Percentiles rank a stretch among this genome's conserved stretches.
Evolutionary conservation across 1,284 basidiomycete genomes (phyloP).

Genomic region (Porogramme epimiltina): DNA sequence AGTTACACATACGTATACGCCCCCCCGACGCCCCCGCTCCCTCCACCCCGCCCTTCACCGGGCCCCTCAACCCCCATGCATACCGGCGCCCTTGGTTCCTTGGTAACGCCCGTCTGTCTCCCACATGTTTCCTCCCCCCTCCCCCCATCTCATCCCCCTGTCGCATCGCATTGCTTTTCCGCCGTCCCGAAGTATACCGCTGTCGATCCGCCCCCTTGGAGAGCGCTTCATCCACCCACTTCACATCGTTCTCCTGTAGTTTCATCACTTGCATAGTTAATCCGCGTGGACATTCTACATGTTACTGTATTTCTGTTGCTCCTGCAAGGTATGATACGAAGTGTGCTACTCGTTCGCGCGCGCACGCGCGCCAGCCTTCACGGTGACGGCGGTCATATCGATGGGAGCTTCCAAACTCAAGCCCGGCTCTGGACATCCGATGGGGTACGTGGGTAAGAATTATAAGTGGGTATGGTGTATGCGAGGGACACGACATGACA

Average conservation of each 20-base stretch:
- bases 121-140: neutral
- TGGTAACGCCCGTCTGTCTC: neutral
- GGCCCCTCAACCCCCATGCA: neutral
- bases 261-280: conserved; percentile 16
- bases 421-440: no score
- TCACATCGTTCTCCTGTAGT: conserved; percentile 21
- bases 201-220: conserved; percentile 20
- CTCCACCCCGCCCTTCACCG: conserved; percentile 2
- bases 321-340: conserved; percentile 23
- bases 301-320: conserved; percentile 32
- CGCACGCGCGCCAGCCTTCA: no score
- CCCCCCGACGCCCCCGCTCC: neutral
- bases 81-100: no score
- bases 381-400: no score
- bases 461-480: no score
- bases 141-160: conserved; percentile 1
- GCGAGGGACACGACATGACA: no score
- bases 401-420: no score
- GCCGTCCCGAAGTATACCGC: conserved; percentile 22
- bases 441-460: no score
- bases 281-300: conserved; percentile 25
- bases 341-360: conserved; percentile 12
- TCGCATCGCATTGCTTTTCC: conserved; percentile 21
- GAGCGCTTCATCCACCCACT: conserved; percentile 10
- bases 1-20: conserved; percentile 9